phyloP scores from a whole-genome alignment of 495 filamentous ascomycete species.

The Penicillium cinerascens region DNA sequence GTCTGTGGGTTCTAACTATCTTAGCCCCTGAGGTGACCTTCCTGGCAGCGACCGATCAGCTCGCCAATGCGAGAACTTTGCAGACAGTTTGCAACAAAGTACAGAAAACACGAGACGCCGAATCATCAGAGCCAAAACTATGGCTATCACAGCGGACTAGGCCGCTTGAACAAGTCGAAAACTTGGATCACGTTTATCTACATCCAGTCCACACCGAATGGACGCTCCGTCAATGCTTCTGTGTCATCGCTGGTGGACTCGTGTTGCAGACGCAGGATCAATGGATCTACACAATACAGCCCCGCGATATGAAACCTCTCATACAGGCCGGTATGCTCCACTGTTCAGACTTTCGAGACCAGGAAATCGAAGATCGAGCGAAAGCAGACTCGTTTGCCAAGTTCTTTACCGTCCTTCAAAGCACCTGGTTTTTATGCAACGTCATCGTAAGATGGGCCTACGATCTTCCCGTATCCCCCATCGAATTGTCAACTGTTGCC shows the following conservation, averaged over 20 bases:
- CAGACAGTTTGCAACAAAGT: slow-evolving; percentile 1
- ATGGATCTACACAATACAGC: slow-evolving; percentile 5
- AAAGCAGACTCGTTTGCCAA: slow-evolving; percentile 10
- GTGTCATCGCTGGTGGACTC: slow-evolving; percentile 2
- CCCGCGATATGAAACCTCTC: neutral
- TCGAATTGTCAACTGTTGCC: slow-evolving; percentile 1
- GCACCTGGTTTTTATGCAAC: neutral
- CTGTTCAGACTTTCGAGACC: neutral
- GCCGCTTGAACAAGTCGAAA: neutral
- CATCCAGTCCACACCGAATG: neutral
- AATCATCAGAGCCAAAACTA: neutral
- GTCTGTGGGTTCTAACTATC: slow-evolving; percentile 1
- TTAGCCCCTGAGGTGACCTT: slow-evolving; percentile 12
- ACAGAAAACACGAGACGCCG: neutral
- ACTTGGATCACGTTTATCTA: too few relatives aligned
- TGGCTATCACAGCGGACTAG: neutral
- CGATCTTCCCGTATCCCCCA: neutral
- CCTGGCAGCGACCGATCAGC: neutral
- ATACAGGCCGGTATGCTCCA: slow-evolving; percentile 6
- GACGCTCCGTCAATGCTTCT: slow-evolving; percentile 6
- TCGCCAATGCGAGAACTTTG: neutral
- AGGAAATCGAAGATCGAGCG: slow-evolving; percentile 9
- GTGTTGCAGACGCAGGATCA: slow-evolving; percentile 7
- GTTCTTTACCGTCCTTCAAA: slow-evolving; percentile 6
- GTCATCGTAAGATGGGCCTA: neutral